Conservation (phyloP, 1,284 basidiomycete species). For the Ceratobasidium sp. region DNA sequence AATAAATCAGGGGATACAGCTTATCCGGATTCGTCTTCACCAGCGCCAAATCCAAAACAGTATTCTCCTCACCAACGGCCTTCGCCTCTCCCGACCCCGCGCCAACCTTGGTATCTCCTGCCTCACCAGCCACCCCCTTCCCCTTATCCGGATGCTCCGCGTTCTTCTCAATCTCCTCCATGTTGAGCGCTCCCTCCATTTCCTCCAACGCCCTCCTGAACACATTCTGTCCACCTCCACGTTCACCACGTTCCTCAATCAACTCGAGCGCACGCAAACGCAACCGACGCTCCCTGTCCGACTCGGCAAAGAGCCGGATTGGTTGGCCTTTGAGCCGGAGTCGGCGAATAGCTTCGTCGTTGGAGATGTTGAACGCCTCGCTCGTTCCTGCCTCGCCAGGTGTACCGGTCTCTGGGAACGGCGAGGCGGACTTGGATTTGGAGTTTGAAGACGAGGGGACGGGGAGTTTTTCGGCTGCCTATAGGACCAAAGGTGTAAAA, state of each 20-base stretch:
- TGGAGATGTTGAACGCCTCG: conserved; percentile 83
- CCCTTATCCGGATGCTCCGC: conserved; percentile 58
- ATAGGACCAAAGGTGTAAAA: conserved; percentile 1
- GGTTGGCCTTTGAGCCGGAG: conserved; percentile 93
- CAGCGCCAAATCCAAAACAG: conserved; percentile 79
- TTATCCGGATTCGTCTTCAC: conserved; percentile 95
- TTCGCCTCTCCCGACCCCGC: conserved; percentile 47
- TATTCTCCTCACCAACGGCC: conserved; percentile 55
- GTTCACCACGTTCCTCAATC: conserved; percentile 83
- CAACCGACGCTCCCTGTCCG: conserved; percentile 90
- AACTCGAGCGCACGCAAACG: conserved; percentile 93
- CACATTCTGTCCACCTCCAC: conserved; percentile 84
- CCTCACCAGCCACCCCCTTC: conserved; percentile 68
- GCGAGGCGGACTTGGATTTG: conserved; percentile 49
- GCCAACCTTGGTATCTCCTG: conserved; percentile 43
- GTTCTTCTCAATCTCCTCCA: conserved; percentile 59
- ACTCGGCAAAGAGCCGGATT: conserved; percentile 93
- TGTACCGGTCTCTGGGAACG: conserved; percentile 51
- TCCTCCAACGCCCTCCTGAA: conserved; percentile 94
- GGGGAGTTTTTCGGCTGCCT: conserved; percentile 25
- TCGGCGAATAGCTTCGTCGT: conserved; percentile 89
- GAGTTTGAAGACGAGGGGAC: conserved; percentile 27
- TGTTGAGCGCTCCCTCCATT: conserved; percentile 73
- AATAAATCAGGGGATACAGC: conserved; percentile 97
- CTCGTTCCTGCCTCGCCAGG: conserved; percentile 43